Base-by-base conservation (phyloP, 768 basidiomycete species). In the Fomitopsis serialis region DNA sequence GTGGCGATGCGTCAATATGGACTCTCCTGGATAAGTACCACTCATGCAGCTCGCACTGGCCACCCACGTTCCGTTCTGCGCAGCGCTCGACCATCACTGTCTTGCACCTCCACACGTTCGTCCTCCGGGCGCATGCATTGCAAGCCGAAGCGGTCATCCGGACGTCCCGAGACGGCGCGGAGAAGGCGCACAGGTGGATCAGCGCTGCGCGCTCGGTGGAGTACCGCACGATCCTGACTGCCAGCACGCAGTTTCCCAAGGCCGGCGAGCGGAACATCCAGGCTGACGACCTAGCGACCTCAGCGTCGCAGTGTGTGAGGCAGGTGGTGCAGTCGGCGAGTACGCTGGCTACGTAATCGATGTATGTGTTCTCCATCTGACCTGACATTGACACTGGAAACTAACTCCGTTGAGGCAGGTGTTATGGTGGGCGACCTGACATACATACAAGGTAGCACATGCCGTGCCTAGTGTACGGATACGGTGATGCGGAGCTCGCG, bases 391-490 rank as follows among this genome's bases (percentile, higher is more conserved):
- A 6, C 3, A 22, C 23, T 19, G 29, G 29, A 21, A 10, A 12
- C 34, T 46, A 42, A 36, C 35, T 6, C 24, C 51, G 42, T 48
- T 0, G 27, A 46, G 5, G 29, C 66, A 90, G 89, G 79, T 92
- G 21, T 77, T 98, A 1, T 96, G 92, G 89, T 94, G 92, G 92
- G 88, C 92, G 1, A 94, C 92, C 9, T 83, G 87, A 21, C 78
- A 93, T 21, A 98, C 91, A 0, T 87, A 87, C 55, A 81, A 84
- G 9, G 73, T 98, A 94, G 0, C 90, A 97, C 67, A 85, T 98
- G 76, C 82, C 83, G 25, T 82, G 87, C 1, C 69, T 95, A 1
- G 69, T 90, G 15, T 80, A 82, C 53, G 77, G 81, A 12, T 74
- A 78, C 0, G 82, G 81, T 8, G 84, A 85, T 58, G 68, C 70